These are phyloP conservation scores for Neonectria faginata DNA, from an alignment of 2,329 filamentous ascomycete genomes.

Conservation along the genomic window DNA sequence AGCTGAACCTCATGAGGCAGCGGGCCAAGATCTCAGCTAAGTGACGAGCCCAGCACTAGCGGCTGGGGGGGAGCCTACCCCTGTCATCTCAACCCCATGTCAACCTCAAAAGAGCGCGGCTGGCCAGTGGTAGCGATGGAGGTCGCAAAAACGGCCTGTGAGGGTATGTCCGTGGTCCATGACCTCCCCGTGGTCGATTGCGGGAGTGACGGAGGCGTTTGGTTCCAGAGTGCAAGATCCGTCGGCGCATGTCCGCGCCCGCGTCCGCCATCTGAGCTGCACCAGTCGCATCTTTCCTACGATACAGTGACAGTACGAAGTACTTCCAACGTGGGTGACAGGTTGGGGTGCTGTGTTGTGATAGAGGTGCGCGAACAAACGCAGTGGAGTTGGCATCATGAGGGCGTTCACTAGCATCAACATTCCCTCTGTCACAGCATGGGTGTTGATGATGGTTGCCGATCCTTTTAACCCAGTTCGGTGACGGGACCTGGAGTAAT, in stretches of 20 bases:
- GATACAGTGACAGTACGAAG: neutral
- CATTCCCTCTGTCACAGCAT: conserved; percentile 12
- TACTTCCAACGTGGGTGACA: conserved; percentile 9
- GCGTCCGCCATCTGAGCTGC: conserved; percentile 13
- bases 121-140: conserved; percentile 5
- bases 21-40: conserved; percentile 29
- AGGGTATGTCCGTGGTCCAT: conserved; percentile 1
- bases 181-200: conserved; percentile 12
- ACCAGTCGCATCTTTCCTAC: conserved; percentile 13
- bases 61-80: conserved; percentile 18
- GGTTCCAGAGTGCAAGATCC: conserved; percentile 13
- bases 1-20: conserved; percentile 35
- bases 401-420: conserved; percentile 19
- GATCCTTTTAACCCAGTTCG: conserved; percentile 21
- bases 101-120: conserved; percentile 20
- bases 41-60: conserved; percentile 29
- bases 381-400: conserved; percentile 19
- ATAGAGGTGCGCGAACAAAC: conserved; percentile 16
- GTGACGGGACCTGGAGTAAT: conserved; percentile 11
- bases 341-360: conserved; percentile 20
- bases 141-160: conserved; percentile 1
- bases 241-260: conserved; percentile 22
- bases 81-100: conserved; percentile 24
- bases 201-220: conserved; percentile 9
- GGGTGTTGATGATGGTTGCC: conserved; percentile 13